Conservation (phyloP, 1,284 basidiomycete genomes). For the Violaceomyces palustris region DNA sequence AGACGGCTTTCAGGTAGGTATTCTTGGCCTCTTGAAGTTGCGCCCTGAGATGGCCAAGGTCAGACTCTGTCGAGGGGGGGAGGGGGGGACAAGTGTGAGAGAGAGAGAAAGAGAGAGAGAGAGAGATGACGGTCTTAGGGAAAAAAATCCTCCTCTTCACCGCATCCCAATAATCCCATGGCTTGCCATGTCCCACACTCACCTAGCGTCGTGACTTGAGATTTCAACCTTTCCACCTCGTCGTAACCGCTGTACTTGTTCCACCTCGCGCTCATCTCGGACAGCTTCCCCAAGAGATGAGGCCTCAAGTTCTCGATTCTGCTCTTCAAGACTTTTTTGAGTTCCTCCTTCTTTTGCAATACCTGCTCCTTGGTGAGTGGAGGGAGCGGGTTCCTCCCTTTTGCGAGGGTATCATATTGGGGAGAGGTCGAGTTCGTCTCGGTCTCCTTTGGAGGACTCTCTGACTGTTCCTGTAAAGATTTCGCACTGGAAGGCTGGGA, state of each 20-base stretch:
- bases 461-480: neutral
- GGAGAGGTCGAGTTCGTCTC: neutral
- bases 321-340: neutral
- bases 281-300: slow-evolving; percentile 11
- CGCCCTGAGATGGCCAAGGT: slow-evolving; percentile 5
- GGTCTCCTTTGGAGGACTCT: neutral
- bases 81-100: too few species aligned
- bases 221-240: slow-evolving; percentile 31
- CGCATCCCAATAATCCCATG: neutral
- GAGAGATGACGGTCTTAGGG: too few species aligned
- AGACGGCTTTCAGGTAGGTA: slow-evolving; percentile 32
- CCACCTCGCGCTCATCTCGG: slow-evolving; percentile 25
- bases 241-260: slow-evolving; percentile 41
- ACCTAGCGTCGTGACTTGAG: slow-evolving; percentile 15
- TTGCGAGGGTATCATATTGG: too few species aligned
- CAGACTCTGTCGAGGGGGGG: too few species aligned
- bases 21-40: slow-evolving; percentile 11
- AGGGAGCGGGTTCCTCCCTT: too few species aligned
- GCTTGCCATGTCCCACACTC: neutral
- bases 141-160: neutral
- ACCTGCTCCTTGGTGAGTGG: neutral
- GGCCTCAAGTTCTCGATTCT: slow-evolving; percentile 7
- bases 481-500: too few species aligned
- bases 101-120: neutral
- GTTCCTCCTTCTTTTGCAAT: too few species aligned